A percentile compares a stretch with the other conserved stretches of the same genome.
phyloP scores from a whole-genome alignment of 1,139 yeast genomes.

The Yamadazyma kanchanaburiensis region DNA sequence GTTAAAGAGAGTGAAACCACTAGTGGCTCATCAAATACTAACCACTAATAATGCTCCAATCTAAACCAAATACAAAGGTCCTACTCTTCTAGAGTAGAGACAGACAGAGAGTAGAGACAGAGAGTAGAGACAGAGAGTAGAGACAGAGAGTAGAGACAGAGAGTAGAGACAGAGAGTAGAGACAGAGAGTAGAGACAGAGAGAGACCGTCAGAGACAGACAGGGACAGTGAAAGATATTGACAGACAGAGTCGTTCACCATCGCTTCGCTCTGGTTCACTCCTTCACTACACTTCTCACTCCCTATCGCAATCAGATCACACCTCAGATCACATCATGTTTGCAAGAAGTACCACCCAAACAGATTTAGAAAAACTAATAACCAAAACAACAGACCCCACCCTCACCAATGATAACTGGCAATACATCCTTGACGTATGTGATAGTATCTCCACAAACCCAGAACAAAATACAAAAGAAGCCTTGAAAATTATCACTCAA shows the following conservation, averaged over 20 bases:
- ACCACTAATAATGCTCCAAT: too few relatives aligned
- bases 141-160: too few relatives aligned
- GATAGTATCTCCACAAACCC: slow-evolving; percentile 76
- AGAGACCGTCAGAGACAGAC: not conserved
- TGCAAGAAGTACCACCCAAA: slow-evolving; percentile 2
- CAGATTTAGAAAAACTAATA: slow-evolving; percentile 11
- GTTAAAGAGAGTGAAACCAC: too few relatives aligned
- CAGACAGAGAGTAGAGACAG: too few relatives aligned
- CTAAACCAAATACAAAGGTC: too few relatives aligned
- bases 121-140: too few relatives aligned
- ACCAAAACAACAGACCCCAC: slow-evolving; percentile 74
- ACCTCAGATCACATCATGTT: slow-evolving; percentile 1
- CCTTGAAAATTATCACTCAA: slow-evolving; percentile 47
- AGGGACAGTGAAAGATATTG: not conserved
- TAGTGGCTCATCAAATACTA: too few relatives aligned
- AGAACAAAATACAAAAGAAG: slow-evolving; percentile 52
- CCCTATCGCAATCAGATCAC: too few relatives aligned
- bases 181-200: too few relatives aligned
- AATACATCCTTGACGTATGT: slow-evolving; percentile 74
- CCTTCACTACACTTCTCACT: not conserved
- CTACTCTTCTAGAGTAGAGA: too few relatives aligned
- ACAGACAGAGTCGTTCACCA: not conserved
- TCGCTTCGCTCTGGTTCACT: too few relatives aligned
- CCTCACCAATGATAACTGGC: slow-evolving; percentile 86
- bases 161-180: too few relatives aligned